These are phyloP conservation scores for Lipomyces sp. DNA, from an alignment of 805 yeast species.

Conservation along the genomic window DNA sequence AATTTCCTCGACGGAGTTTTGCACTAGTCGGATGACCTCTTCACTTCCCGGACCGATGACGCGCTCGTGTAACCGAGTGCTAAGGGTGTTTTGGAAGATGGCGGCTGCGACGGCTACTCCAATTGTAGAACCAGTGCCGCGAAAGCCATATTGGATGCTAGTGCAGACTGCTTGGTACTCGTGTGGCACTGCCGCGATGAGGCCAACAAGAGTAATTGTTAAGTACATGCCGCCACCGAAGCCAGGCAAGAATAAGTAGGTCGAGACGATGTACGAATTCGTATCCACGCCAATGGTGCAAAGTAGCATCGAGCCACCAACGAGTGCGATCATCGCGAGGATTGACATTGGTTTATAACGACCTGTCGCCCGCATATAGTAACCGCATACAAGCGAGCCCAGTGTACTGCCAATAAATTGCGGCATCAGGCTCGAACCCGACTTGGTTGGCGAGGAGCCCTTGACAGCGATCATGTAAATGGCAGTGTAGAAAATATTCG, in stretches of 20 bases:
- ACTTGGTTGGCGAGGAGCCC: constrained; percentile 57
- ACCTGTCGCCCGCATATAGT: constrained; percentile 70
- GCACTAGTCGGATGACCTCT: constrained; percentile 26
- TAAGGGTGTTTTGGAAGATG: constrained; percentile 55
- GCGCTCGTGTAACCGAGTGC: constrained; percentile 35
- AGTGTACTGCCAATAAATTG: constrained; percentile 71
- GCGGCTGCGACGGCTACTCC: constrained; percentile 72
- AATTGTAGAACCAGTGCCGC: constrained; percentile 81
- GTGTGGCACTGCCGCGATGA: constrained; percentile 74
- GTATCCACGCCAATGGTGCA: constrained; percentile 34
- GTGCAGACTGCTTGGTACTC: constrained; percentile 84
- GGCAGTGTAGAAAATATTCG: constrained; percentile 71
- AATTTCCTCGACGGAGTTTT: constrained; percentile 28
- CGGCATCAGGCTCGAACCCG: constrained; percentile 56
- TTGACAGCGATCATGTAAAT: constrained; percentile 63
- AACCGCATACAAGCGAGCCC: constrained; percentile 71
- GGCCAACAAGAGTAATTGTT: constrained; percentile 72
- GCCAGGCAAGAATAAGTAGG: constrained; percentile 58
- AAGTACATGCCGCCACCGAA: constrained; percentile 67
- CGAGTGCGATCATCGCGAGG: constrained; percentile 50
- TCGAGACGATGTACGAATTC: constrained; percentile 43
- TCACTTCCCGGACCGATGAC: constrained; percentile 32
- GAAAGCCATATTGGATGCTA: constrained; percentile 83
- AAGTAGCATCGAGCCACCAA: constrained; percentile 55
- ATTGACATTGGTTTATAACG: constrained; percentile 59